Base-by-base conservation (phyloP, 2,329 filamentous ascomycete species). In the Apiospora aurea region DNA sequence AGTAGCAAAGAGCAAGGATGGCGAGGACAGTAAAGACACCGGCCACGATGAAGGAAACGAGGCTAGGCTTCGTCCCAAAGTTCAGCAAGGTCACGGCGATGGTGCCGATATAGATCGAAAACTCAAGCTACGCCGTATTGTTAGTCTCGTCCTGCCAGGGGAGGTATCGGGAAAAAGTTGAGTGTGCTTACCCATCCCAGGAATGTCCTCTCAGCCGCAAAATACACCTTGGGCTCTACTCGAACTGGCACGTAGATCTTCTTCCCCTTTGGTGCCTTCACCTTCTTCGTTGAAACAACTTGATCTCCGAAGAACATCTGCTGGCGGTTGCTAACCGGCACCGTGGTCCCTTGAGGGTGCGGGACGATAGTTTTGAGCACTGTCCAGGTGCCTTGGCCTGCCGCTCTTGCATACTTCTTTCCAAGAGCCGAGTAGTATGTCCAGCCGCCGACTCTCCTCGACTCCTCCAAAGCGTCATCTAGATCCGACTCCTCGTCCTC, bases 191-290 rank as follows among this genome's bases (percentile, higher is more conserved):
- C 91, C 95, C 96, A 99, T 74, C 94, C 94, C 72, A 99, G 88
- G 84, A 98, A 99, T 0, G 96, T 99, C 75, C 96, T 90, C 83
- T 99, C 96, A 0, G 95, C 95, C 29, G 96, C 96, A 80, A 99
- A 97, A 82, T 95, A 97, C 69, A 99, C 96, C 84, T 99, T 99
- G 46, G 96, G 96, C 82, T 99, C 96, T 46, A 99, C 95, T 68
- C 96, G 91, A 71, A 98, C 92, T 18, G 96, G 96, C 34, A 99
- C 96, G 78, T 98, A 96, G 72, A 99, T 98, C 81, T 94, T 94
- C 89, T 95, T 96, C 70, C 93, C 93, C 81, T 90, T 91, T 16
- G 93, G 93, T 11, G 93, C 93, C 80, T 90, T 92, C 84, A 95
- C 90, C 76, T 83, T 87, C 81, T 87, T 89, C 43, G 81, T 85